Base-by-base conservation (phyloP, 192 early-diverging fungal genomes). In the Hyaloraphidium curvatum region DNA sequence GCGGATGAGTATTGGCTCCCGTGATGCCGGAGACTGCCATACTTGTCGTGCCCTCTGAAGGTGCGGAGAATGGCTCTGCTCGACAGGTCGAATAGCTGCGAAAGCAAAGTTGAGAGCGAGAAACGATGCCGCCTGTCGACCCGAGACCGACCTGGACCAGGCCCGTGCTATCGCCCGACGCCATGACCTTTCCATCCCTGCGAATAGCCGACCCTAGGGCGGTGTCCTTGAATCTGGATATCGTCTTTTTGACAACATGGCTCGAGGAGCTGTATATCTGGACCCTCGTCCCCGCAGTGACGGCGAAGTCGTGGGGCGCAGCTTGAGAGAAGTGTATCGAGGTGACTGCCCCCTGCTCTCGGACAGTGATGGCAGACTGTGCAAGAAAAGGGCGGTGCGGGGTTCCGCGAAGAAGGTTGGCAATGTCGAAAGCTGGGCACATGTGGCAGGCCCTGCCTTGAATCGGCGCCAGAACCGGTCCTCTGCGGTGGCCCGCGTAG, bases 141-240 rank as follows among this genome's bases (percentile, higher is more conserved):
- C 53, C 84, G 76, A 61, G 85, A 83, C 40, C 25, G 30, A 89
- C 62, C 62, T 92, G 90, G 23, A 98, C 80, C 54, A 82, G 54
- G 40, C 90, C 90, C 21, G 78, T 75, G 35, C 80, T 84, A 73
- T 96, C 91, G 50, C 92, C 90, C 7, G 90, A 91, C 16, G 94
- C 84, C 19, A 98, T 57, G 31, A 98, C 68, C 65, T 89, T 87
- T 25, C 89, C 89, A 64, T 96, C 92, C 1, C 67, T 65, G 31
- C 94, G 69, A 50, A 87, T 79, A 33, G 70, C 75, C 40, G 77
- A 87, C 56, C 79, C 77, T 61, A 77, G 87, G 13, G 87, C 94
- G 5, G 79, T 73, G 57, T 87, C 86, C 59, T 78, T 81, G 71
- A 98, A 98, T 57, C 94, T 80, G 31, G 88, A 83, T 56, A 96